phyloP scores from a whole-genome alignment of 345 rosid species.

The Eucalyptus pumila region DNA sequence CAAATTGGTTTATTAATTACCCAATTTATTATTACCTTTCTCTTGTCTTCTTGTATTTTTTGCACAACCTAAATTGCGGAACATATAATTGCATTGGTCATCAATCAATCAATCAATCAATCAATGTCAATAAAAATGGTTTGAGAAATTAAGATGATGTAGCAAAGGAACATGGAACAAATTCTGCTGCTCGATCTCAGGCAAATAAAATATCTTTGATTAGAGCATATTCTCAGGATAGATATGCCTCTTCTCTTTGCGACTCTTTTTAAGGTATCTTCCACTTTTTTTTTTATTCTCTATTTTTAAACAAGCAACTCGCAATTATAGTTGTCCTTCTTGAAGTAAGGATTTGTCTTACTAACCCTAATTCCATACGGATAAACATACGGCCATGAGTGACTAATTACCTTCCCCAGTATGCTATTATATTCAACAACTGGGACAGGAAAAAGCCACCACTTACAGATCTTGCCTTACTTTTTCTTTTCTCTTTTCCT shows the following conservation, averaged over 20 bases:
- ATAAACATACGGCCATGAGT: neutral
- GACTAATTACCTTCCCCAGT: neutral
- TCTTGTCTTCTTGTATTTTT: neutral
- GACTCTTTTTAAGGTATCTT: neutral
- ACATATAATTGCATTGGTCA: neutral
- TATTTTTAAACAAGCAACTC: neutral
- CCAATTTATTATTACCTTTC: neutral
- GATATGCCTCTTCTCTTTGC: neutral
- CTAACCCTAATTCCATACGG: neutral
- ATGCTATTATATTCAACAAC: neutral
- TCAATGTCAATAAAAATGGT: neutral
- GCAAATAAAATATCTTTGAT: neutral
- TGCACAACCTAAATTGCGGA: neutral
- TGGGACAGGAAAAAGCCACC: neutral
- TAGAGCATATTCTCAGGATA: neutral
- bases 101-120: neutral
- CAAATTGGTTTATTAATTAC: neutral
- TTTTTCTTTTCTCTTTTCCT: neutral
- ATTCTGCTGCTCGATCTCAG: neutral
- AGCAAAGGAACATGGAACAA: neutral
- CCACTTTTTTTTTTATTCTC: neutral
- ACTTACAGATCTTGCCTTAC: neutral
- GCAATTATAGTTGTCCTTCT: neutral
- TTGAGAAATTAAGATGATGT: neutral
- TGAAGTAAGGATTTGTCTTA: neutral